Evolutionary conservation across 1,284 basidiomycete species (phyloP).

Genomic region (Papiliotrema nemorosa): DNA sequence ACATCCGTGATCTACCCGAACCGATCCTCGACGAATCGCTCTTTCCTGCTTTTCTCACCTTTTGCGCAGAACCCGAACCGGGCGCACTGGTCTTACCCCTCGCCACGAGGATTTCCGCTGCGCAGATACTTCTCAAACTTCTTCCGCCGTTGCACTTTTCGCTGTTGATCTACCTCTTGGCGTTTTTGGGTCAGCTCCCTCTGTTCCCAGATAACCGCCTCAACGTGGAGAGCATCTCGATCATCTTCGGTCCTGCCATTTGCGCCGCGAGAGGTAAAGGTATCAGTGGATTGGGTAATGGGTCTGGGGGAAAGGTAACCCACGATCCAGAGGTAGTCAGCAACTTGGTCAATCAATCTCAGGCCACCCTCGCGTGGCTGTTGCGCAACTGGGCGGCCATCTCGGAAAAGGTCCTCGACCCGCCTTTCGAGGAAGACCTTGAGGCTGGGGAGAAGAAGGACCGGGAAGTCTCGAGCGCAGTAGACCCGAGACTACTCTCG

Average conservation of each 20-base stretch:
- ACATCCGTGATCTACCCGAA: constrained; percentile 45
- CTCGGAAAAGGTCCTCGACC: constrained; percentile 25
- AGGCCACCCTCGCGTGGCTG: constrained; percentile 26
- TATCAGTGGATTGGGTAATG: constrained; percentile 26
- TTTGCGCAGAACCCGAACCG: constrained; percentile 25
- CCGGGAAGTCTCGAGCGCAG: not conserved
- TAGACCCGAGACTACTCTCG: constrained; percentile 21
- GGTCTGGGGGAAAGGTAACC: not conserved
- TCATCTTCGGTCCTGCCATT: constrained; percentile 43
- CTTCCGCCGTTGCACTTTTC: constrained; percentile 44
- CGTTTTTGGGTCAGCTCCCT: constrained; percentile 47
- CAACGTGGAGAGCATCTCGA: constrained; percentile 38
- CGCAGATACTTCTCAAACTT: constrained; percentile 45
- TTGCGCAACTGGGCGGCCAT: constrained; percentile 26
- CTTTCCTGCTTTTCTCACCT: constrained; percentile 35
- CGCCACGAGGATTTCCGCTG: constrained; percentile 28
- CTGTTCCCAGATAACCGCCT: constrained; percentile 43
- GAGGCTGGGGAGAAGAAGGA: not conserved
- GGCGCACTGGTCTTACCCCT: constrained; percentile 12
- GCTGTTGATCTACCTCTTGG: constrained; percentile 47
- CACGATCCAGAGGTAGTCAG: constrained; percentile 20
- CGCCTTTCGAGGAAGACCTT: constrained; percentile 9
- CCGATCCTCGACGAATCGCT: constrained; percentile 42
- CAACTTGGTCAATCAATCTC: constrained; percentile 23
- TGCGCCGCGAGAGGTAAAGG: constrained; percentile 34